These are phyloP conservation scores for Teratosphaeria pseudoeucalypti DNA, from an alignment of 2,329 filamentous ascomycete genomes.

Conservation along the genomic window DNA sequence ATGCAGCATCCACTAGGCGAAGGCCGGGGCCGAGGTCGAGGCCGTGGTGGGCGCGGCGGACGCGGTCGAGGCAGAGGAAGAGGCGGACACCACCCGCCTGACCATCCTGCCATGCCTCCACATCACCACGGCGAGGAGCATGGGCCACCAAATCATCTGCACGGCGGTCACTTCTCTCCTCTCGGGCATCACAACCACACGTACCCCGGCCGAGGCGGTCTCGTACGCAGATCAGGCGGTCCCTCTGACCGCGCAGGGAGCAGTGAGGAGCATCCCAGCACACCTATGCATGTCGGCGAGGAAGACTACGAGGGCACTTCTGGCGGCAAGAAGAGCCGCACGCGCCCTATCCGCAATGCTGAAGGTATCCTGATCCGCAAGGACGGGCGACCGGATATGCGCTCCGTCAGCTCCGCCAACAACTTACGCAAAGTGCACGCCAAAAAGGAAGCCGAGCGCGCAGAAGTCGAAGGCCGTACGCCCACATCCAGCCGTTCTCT, in stretches of 20 bases:
- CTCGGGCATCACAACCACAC: not conserved
- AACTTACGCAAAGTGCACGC: slow-evolving; percentile 43
- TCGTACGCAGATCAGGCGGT: slow-evolving; percentile 12
- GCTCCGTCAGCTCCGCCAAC: slow-evolving; percentile 41
- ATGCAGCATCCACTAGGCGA: slow-evolving; percentile 21
- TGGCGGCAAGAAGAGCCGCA: slow-evolving; percentile 37
- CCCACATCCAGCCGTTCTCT: slow-evolving; percentile 11
- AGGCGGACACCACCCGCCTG: slow-evolving; percentile 24
- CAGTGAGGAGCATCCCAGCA: slow-evolving; percentile 2
- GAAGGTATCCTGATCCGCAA: slow-evolving; percentile 43
- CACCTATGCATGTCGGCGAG: not conserved
- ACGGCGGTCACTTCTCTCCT: not conserved
- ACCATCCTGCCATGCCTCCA: not conserved
- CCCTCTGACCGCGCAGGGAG: slow-evolving; percentile 9
- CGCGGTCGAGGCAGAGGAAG: slow-evolving; percentile 32
- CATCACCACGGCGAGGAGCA: not conserved
- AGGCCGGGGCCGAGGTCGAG: slow-evolving; percentile 16
- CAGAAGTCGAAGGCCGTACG: slow-evolving; percentile 18
- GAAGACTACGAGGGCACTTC: not conserved
- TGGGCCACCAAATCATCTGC: not conserved
- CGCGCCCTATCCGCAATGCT: slow-evolving; percentile 39
- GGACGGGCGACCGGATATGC: slow-evolving; percentile 42
- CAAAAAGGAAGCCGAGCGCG: slow-evolving; percentile 34
- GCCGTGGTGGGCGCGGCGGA: slow-evolving; percentile 21
- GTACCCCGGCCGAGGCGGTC: not conserved